Percentiles rank a stretch among this genome's conserved stretches.
These are phyloP conservation scores for Phaeoacremonium minimum DNA, from an alignment of 2,329 filamentous ascomycete genomes.

Conservation along the genomic window DNA sequence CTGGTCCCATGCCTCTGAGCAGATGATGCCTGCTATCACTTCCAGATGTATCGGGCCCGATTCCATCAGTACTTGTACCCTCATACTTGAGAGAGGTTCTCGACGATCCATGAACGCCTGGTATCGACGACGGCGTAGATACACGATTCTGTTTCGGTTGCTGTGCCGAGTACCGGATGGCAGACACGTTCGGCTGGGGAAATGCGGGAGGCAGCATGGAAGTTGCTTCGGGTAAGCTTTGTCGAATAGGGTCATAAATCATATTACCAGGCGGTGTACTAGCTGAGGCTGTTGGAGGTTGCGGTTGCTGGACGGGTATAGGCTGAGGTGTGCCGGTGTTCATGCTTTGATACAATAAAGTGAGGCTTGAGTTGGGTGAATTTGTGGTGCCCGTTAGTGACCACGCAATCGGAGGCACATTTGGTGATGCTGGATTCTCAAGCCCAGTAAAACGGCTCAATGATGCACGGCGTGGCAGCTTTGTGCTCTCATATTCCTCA, in stretches of 20 bases:
- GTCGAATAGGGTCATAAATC: slow-evolving; percentile 57
- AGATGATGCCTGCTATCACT: slow-evolving; percentile 17
- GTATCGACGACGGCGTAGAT: slow-evolving; percentile 12
- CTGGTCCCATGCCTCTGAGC: slow-evolving; percentile 14
- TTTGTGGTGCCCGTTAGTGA: slow-evolving; percentile 85
- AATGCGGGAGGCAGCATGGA: slow-evolving; percentile 45
- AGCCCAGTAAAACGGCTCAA: slow-evolving; percentile 37
- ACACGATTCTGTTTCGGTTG: slow-evolving; percentile 18
- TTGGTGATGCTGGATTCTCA: slow-evolving; percentile 44
- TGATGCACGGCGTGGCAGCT: slow-evolving; percentile 43
- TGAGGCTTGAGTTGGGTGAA: slow-evolving; percentile 78
- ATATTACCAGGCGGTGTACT: slow-evolving; percentile 52
- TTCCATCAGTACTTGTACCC: slow-evolving; percentile 17
- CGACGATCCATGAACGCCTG: slow-evolving; percentile 5
- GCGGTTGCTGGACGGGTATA: slow-evolving; percentile 19
- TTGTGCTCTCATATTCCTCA: slow-evolving; percentile 75
- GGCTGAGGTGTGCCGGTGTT: slow-evolving; percentile 22
- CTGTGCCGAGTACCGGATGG: slow-evolving; percentile 38
- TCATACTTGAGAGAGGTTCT: slow-evolving; percentile 22
- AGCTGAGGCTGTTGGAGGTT: slow-evolving; percentile 8
- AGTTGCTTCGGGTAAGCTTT: slow-evolving; percentile 44
- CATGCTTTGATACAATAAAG: slow-evolving; percentile 69
- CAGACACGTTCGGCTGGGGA: slow-evolving; percentile 43
- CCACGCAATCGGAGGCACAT: slow-evolving; percentile 65
- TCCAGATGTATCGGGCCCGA: slow-evolving; percentile 20